Percentiles rank a stretch among this genome's conserved stretches.
Conservation (phyloP, 345 rosid species). For the Citrus unshiu region DNA sequence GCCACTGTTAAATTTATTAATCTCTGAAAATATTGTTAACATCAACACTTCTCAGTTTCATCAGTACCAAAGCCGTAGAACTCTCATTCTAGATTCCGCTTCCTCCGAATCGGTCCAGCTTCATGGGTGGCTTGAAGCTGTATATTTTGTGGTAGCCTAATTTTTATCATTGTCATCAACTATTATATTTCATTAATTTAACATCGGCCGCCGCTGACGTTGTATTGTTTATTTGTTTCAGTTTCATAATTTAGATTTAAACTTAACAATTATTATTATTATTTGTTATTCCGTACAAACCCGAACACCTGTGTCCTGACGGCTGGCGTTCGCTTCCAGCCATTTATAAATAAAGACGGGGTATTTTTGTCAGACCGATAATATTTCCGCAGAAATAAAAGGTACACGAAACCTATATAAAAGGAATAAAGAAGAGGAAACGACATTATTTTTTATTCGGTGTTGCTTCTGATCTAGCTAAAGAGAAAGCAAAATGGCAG, state of each 20-base stretch:
- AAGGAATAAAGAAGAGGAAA: not conserved
- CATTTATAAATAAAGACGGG: not conserved
- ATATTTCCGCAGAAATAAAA: not conserved
- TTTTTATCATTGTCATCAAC: not conserved
- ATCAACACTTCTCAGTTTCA: slow-evolving; percentile 12
- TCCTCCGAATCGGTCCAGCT: slow-evolving; percentile 64
- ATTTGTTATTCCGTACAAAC: too few relatives aligned
- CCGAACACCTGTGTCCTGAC: not conserved
- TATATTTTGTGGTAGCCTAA: not conserved
- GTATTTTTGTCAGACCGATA: not conserved
- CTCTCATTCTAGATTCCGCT: slow-evolving; percentile 61
- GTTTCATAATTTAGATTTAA: too few relatives aligned
- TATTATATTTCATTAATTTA: too few relatives aligned
- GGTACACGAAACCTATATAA: slow-evolving; percentile 9
- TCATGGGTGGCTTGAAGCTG: not conserved
- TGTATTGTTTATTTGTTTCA: too few relatives aligned
- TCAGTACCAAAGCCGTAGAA: slow-evolving; percentile 42
- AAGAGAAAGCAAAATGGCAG: slow-evolving; percentile 48
- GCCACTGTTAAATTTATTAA: not conserved
- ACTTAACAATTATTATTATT: too few relatives aligned
- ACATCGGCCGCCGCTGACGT: too few relatives aligned
- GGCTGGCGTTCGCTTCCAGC: not conserved
- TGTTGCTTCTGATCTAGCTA: not conserved
- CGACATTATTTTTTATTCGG: not conserved
- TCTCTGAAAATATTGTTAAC: not conserved